phyloP scores from a whole-genome alignment of 805 yeast species.

The Yarrowia bubula region DNA sequence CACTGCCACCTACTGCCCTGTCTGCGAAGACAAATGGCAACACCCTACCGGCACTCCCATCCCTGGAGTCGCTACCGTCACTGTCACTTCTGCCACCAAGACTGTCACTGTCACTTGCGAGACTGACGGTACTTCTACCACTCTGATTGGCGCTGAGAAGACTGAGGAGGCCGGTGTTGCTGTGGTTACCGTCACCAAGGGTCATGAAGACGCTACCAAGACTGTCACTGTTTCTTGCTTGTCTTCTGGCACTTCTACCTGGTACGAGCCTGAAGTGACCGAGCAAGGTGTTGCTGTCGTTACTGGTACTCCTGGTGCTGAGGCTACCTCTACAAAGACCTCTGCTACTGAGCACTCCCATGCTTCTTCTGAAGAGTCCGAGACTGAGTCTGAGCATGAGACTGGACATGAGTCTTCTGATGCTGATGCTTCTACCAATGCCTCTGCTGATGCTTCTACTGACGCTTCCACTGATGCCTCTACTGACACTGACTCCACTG shows the following conservation, averaged over 20 bases:
- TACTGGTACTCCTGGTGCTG: not conserved
- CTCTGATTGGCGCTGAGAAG: not conserved
- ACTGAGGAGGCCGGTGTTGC: not conserved
- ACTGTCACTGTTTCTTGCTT: no score
- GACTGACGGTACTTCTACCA: not conserved
- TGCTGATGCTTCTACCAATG: no score
- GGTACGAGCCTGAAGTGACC: no score
- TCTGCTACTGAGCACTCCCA: no score
- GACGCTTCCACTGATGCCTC: no score
- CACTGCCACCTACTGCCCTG: not conserved
- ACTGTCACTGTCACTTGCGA: slow-evolving; percentile 1
- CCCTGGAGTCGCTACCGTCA: not conserved
- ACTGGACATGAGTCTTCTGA: no score
- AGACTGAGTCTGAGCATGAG: no score
- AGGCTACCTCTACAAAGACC: not conserved
- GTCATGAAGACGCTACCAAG: not conserved
- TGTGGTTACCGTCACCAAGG: not conserved
- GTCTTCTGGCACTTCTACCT: no score
- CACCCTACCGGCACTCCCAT: not conserved
- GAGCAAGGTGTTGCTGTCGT: no score
- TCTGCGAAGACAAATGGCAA: not conserved
- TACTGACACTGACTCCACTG: no score
- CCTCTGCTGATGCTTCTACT: no score
- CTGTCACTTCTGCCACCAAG: not conserved
- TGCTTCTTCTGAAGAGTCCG: no score